A percentile compares a stretch with the other conserved stretches of the same genome.
Conservation (phyloP, 1,139 yeast genomes). For the Saccharomyces pastorianus region DNA sequence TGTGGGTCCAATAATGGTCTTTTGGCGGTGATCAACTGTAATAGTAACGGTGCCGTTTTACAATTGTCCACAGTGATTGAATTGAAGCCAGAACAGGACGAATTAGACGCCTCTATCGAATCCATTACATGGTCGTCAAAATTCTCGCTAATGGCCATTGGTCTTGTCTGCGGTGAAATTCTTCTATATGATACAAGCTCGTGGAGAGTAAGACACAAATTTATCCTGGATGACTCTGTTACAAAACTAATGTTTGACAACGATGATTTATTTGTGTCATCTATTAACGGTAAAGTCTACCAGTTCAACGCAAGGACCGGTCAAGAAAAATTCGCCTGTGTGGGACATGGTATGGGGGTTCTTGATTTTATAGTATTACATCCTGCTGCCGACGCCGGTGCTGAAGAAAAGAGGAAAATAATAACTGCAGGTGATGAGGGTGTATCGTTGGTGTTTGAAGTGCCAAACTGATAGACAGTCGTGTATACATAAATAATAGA, state of each 20-base stretch:
- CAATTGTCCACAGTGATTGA: conserved; percentile 56
- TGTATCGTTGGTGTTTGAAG: conserved; percentile 67
- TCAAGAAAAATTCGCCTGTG: conserved; percentile 67
- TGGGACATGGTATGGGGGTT: conserved; percentile 91
- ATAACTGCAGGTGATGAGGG: conserved; percentile 98
- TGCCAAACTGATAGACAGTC: conserved; percentile 18
- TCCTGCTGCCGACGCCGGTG: conserved; percentile 26
- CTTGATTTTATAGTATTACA: conserved; percentile 61
- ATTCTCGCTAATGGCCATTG: conserved; percentile 67
- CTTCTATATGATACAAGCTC: conserved; percentile 72
- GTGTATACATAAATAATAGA: not conserved
- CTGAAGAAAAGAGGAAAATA: conserved; percentile 53
- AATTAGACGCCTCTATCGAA: conserved; percentile 75
- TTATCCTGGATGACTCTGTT: conserved; percentile 69
- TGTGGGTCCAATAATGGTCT: conserved; percentile 89
- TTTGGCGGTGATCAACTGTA: conserved; percentile 64
- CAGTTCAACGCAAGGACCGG: conserved; percentile 90
- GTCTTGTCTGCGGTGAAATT: conserved; percentile 82
- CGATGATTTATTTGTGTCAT: conserved; percentile 54
- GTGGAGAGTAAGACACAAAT: conserved; percentile 74
- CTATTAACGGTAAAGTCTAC: conserved; percentile 78
- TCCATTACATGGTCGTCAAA: conserved; percentile 73
- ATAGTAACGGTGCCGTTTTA: conserved; percentile 56
- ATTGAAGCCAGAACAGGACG: conserved; percentile 51
- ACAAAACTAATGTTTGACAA: conserved; percentile 68